Evolutionary conservation across 176 grass and related monocot species (phyloP), one percentile per base, ranked within the genome.

Genomic region (Otatea glauca): DNA sequence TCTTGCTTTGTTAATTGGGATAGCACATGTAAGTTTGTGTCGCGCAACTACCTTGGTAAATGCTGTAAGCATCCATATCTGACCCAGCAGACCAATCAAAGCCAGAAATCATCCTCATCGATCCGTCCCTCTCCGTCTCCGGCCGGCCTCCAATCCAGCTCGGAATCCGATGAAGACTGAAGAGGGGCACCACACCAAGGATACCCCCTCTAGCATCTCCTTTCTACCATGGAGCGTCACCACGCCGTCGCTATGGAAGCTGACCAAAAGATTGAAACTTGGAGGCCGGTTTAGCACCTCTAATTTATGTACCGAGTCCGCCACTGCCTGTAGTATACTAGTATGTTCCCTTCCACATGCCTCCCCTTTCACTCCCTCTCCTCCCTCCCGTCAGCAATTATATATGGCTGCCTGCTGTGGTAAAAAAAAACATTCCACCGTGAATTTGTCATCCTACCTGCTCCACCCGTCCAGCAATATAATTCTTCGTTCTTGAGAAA

Each of bases 311-410:
- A n/a, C n/a, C n/a, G n/a, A n/a, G n/a, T n/a, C n/a, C n/a, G n/a
- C n/a, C n/a, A n/a, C n/a, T n/a, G n/a, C n/a, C 29, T 29, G 1
- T 29, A 29, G 29, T 29, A 29, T 29, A 29, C 29, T 29, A 29
- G 72, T 70, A 76, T 81, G 86, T 73, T 82, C 72, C 77, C 79
- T 68, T 54, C 83, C 20, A 74, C 56, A 5, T 23, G 16, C 27
- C 45, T 50, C 50, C 72, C 77, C 79, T 68, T 54, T 79, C 20
- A 1, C 29, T 29, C 29, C 29, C 29, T 29, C 29, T 60, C 4
- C 15, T 6, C 4, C 14, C n/a, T 24, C 56, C 21, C 56, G 5
- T 60, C 56, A 24, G 54, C 58, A 74, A 21, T 77, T 47, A 86
- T n/a, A n/a, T n/a, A n/a, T 89, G 68, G 77, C 85, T 15, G 42